phyloP scores from a whole-genome alignment of 1,284 basidiomycete species.

The Heterobasidion parviporum region DNA sequence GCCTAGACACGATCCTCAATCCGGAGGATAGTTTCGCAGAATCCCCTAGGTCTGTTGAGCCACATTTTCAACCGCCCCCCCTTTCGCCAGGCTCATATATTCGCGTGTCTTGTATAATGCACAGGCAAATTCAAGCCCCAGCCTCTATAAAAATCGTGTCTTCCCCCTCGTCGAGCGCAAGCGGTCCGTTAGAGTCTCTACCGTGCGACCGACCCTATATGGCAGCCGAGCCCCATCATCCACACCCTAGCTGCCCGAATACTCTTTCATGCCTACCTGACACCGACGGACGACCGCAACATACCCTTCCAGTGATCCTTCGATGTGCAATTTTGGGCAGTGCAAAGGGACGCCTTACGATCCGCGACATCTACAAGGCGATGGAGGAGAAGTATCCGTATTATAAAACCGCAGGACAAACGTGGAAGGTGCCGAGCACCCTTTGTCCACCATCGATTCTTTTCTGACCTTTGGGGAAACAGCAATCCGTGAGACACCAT shows the following conservation, averaged over 20 bases:
- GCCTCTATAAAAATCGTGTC: slow-evolving; percentile 11
- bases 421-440: slow-evolving; percentile 58
- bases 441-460: slow-evolving; percentile 9
- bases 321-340: slow-evolving; percentile 75
- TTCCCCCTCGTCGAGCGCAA: slow-evolving; percentile 17
- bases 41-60: slow-evolving; percentile 16
- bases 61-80: background rate
- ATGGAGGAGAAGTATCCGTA: slow-evolving; percentile 79
- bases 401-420: slow-evolving; percentile 67
- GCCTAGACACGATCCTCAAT: slow-evolving; percentile 27
- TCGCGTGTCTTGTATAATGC: background rate
- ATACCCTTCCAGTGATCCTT: slow-evolving; percentile 73
- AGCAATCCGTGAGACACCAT: slow-evolving; percentile 82
- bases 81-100: background rate
- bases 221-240: slow-evolving; percentile 33
- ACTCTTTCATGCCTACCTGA: slow-evolving; percentile 68
- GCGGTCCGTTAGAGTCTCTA: slow-evolving; percentile 4
- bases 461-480: background rate
- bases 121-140: background rate
- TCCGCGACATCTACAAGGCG: slow-evolving; percentile 73
- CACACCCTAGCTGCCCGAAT: slow-evolving; percentile 68
- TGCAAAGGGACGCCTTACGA: slow-evolving; percentile 64
- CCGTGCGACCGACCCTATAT: background rate
- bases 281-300: slow-evolving; percentile 67
- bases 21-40: slow-evolving; percentile 20